A percentile compares a stretch with the other conserved stretches of the same genome.
These are phyloP conservation scores for Entomortierella lignicola DNA, from an alignment of 192 early-diverging fungal genomes.

Conservation along the genomic window DNA sequence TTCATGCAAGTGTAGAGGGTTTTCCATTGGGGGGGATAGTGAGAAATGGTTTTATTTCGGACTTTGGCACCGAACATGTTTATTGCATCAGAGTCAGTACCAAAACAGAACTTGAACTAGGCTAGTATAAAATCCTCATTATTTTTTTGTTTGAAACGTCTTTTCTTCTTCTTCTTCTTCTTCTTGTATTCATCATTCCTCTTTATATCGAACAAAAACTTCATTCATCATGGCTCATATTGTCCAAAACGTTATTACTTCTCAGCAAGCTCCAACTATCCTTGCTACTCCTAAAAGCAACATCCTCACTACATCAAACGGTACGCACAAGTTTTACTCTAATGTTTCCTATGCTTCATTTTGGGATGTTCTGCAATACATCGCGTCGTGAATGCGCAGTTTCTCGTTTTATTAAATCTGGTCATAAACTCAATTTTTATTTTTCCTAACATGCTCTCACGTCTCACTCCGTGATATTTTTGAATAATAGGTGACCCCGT, in stretches of 20 bases:
- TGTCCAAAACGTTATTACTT: too few relatives aligned
- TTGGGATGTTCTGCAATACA: background rate
- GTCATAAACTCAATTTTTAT: background rate
- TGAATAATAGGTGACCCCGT: slow-evolving; percentile 69
- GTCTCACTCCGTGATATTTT: background rate
- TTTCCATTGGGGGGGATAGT: too few relatives aligned
- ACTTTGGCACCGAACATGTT: too few relatives aligned
- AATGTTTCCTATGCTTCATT: background rate
- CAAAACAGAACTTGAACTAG: too few relatives aligned
- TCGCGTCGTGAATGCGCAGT: slow-evolving; percentile 2
- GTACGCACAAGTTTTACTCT: slow-evolving; percentile 9
- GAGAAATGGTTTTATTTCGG: too few relatives aligned
- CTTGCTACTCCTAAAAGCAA: slow-evolving; percentile 43
- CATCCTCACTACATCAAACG: slow-evolving; percentile 52
- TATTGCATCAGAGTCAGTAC: too few relatives aligned
- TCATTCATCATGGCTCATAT: slow-evolving; percentile 15
- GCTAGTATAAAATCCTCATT: too few relatives aligned
- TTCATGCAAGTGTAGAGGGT: too few relatives aligned
- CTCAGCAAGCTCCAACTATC: slow-evolving; percentile 30
- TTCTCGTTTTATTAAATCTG: background rate
- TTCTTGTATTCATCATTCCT: slow-evolving; percentile 3
- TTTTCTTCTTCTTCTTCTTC: too few relatives aligned
- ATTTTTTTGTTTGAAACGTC: too few relatives aligned
- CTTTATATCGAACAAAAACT: background rate
- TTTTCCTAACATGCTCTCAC: background rate